Conservation (phyloP, 176 grass and related monocot genomes). For the Zizania latifolia region DNA sequence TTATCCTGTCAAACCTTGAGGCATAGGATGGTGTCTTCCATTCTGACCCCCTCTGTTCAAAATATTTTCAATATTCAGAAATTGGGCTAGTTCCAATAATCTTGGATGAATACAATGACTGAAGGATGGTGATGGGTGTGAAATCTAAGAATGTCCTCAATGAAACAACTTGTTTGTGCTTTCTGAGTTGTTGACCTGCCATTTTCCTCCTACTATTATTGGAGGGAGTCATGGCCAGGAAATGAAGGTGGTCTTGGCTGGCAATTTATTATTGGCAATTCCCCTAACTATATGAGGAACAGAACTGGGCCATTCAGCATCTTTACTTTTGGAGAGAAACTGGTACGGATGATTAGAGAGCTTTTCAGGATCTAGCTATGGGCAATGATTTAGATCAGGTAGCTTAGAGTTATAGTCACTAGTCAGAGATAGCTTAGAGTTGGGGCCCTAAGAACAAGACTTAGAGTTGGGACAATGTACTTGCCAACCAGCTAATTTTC, state of each 20-base stretch:
- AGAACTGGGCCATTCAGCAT: not conserved
- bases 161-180: not conserved
- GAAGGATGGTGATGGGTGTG: not conserved
- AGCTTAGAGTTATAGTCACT: not conserved
- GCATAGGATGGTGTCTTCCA: not conserved
- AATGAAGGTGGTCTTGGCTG: not conserved
- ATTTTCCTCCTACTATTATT: not conserved
- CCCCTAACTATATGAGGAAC: not conserved
- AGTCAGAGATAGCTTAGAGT: not conserved
- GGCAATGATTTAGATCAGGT: not conserved
- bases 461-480: not conserved
- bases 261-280: not conserved
- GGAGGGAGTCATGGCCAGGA: not conserved
- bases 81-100: not conserved
- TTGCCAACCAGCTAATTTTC: not conserved
- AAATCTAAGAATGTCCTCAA: not conserved
- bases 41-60: not conserved
- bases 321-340: not conserved
- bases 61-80: not conserved
- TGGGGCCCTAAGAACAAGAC: not conserved
- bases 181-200: not conserved
- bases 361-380: not conserved
- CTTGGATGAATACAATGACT: not conserved
- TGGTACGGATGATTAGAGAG: not conserved
- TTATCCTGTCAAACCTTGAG: not conserved